Evolutionary conservation across 1,284 basidiomycete species (phyloP).

Genomic region (Trametes pubescens): DNA sequence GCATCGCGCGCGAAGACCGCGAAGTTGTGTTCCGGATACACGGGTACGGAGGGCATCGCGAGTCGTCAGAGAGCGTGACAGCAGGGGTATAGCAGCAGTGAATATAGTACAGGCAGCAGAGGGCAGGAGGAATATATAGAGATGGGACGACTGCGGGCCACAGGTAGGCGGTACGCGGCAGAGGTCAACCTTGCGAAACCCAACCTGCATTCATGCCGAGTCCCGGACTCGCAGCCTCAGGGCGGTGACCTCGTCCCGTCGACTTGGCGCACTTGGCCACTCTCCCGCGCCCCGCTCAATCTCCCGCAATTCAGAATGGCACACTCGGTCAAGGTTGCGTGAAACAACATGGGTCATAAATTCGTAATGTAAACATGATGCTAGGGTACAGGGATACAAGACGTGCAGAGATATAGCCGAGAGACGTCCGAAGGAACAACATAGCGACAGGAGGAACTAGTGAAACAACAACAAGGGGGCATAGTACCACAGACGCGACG

Average conservation of each 20-base stretch:
- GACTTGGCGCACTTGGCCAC: slow-evolving; percentile 21
- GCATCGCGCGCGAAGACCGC: slow-evolving; percentile 49
- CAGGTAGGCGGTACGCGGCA: slow-evolving; percentile 8
- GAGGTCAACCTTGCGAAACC: slow-evolving; percentile 8
- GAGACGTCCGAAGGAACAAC: slow-evolving; percentile 40
- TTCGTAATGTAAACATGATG: slow-evolving; percentile 37
- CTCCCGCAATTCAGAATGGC: neutral
- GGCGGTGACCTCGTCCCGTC: slow-evolving; percentile 19
- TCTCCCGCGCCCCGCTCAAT: slow-evolving; percentile 4
- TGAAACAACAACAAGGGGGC: slow-evolving; percentile 35
- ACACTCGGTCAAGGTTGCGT: neutral
- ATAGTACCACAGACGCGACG: slow-evolving; percentile 11
- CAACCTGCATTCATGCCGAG: slow-evolving; percentile 16
- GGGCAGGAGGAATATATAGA: slow-evolving; percentile 3
- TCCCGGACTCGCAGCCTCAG: slow-evolving; percentile 10
- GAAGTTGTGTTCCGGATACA: slow-evolving; percentile 38
- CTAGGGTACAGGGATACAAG: slow-evolving; percentile 41
- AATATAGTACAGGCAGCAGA: slow-evolving; percentile 18
- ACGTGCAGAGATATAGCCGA: slow-evolving; percentile 35
- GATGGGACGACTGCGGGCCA: slow-evolving; percentile 21
- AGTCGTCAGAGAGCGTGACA: slow-evolving; percentile 28
- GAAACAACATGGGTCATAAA: slow-evolving; percentile 29
- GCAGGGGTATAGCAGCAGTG: slow-evolving; percentile 11
- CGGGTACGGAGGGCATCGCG: slow-evolving; percentile 32
- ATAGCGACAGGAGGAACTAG: slow-evolving; percentile 35